Percentiles rank a stretch among this genome's conserved stretches.
Conservation (phyloP, 2,329 filamentous ascomycete genomes). For the Aspergillus hortae region DNA sequence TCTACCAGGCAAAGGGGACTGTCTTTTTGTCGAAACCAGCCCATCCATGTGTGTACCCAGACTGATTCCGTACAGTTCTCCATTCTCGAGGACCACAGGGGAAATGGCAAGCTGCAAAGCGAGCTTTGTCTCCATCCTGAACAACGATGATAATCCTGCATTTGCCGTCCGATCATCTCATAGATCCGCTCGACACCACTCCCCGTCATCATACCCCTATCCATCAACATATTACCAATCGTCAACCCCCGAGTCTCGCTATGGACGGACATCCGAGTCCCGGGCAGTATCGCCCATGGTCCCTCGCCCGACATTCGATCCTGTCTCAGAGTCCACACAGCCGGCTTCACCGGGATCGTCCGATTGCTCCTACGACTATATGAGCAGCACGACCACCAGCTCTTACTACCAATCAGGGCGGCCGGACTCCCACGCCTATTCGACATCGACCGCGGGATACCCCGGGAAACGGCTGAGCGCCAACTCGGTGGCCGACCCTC, state of each 20-base stretch:
- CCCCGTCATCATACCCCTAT: slow-evolving; percentile 20
- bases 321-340: slow-evolving; percentile 23
- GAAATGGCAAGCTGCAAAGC: slow-evolving; percentile 32
- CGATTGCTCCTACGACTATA: slow-evolving; percentile 32
- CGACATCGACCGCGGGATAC: slow-evolving; percentile 18
- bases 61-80: background rate
- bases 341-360: slow-evolving; percentile 31
- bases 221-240: slow-evolving; percentile 16
- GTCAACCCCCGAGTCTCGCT: slow-evolving; percentile 16
- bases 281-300: slow-evolving; percentile 23
- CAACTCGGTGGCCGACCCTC: slow-evolving; percentile 21
- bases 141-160: slow-evolving; percentile 47
- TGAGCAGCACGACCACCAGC: slow-evolving; percentile 16
- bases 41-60: too few species aligned
- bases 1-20: too few species aligned
- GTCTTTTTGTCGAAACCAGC: too few species aligned
- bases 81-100: slow-evolving; percentile 10
- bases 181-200: slow-evolving; percentile 18
- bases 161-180: slow-evolving; percentile 40
- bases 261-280: slow-evolving; percentile 21
- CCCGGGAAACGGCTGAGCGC: slow-evolving; percentile 23
- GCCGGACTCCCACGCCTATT: slow-evolving; percentile 24
- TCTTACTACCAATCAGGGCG: slow-evolving; percentile 27
- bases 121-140: slow-evolving; percentile 43
- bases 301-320: slow-evolving; percentile 21